Percentiles rank a stretch among this genome's conserved stretches.
Evolutionary conservation across 2,329 filamentous ascomycete genomes (phyloP).

Genomic region (Escovopsis sp.): DNA sequence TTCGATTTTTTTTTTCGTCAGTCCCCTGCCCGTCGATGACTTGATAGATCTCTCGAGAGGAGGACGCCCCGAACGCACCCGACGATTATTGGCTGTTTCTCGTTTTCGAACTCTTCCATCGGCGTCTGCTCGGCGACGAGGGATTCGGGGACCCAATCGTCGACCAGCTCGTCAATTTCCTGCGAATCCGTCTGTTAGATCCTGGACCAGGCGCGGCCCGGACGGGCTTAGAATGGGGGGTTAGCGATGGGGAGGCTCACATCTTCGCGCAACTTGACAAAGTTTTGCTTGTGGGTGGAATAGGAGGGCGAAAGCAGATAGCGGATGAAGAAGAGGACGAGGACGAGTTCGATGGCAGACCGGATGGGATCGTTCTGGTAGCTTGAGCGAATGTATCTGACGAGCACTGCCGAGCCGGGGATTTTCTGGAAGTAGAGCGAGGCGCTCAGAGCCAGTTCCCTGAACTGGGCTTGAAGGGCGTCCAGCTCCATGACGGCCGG

Average conservation of each 20-base stretch:
- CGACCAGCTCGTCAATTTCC: conserved; percentile 93
- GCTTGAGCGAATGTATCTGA: conserved; percentile 90
- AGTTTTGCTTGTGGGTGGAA: conserved; percentile 77
- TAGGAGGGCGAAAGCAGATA: conserved; percentile 89
- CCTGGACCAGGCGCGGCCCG: not conserved
- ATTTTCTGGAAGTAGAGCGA: conserved; percentile 68
- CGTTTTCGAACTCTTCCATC: conserved; percentile 67
- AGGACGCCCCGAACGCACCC: conserved; percentile 40
- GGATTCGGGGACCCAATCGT: conserved; percentile 92
- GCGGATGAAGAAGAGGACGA: conserved; percentile 89
- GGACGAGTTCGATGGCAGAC: conserved; percentile 80
- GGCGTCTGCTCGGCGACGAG: conserved; percentile 60
- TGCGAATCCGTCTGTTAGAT: conserved; percentile 8
- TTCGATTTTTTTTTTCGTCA: too few species aligned
- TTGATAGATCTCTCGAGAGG: not conserved
- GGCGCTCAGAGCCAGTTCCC: conserved; percentile 37
- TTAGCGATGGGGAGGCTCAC: conserved; percentile 13
- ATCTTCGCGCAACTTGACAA: conserved; percentile 78
- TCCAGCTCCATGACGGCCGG: conserved; percentile 43
- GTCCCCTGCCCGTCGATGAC: not conserved
- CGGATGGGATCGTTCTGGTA: conserved; percentile 96
- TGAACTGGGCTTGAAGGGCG: conserved; percentile 37
- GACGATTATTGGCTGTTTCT: conserved; percentile 74
- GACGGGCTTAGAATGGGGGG: not conserved
- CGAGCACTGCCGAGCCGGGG: conserved; percentile 83